Evolutionary conservation across 2,329 filamentous ascomycete genomes (phyloP).

Genomic region (Juglanconis juglandina): DNA sequence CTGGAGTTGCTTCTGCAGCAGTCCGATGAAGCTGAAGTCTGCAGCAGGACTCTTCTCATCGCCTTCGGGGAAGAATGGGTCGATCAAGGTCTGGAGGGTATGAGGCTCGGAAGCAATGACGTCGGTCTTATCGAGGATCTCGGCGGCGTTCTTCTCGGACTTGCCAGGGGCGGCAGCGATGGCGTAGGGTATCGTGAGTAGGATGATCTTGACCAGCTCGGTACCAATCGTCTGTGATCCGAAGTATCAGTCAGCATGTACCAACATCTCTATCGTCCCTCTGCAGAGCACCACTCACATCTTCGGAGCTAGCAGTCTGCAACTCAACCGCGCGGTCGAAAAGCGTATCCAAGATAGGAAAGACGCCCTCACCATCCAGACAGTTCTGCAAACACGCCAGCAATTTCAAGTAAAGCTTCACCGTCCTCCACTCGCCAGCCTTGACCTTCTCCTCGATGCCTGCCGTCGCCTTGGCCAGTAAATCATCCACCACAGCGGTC

Average conservation of each 20-base stretch:
- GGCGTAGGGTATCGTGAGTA: constrained; percentile 88
- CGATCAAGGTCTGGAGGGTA: constrained; percentile 77
- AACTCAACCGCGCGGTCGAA: constrained; percentile 87
- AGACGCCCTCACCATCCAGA: constrained; percentile 80
- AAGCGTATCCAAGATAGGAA: constrained; percentile 81
- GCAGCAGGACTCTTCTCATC: constrained; percentile 62
- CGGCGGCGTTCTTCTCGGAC: constrained; percentile 64
- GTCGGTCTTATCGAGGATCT: constrained; percentile 88
- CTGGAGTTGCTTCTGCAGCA: constrained; percentile 84
- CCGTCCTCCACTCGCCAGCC: constrained; percentile 78
- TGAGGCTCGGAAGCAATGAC: constrained; percentile 90
- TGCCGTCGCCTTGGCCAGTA: constrained; percentile 61
- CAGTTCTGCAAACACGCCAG: constrained; percentile 80
- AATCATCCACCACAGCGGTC: constrained; percentile 63
- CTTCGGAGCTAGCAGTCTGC: constrained; percentile 88
- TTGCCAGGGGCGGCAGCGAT: constrained; percentile 71
- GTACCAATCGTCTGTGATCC: constrained; percentile 60
- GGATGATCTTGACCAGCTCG: constrained; percentile 93
- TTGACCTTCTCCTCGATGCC: constrained; percentile 65
- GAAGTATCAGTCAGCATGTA: not conserved
- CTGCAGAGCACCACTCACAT: constrained; percentile 56
- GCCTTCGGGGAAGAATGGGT: constrained; percentile 71
- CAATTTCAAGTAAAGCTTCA: constrained; percentile 87
- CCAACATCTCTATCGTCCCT: not conserved
- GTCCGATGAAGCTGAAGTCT: constrained; percentile 66